Evolutionary conservation across 2,329 filamentous ascomycete genomes (phyloP).

Genomic region (Aspergillus sp.): DNA sequence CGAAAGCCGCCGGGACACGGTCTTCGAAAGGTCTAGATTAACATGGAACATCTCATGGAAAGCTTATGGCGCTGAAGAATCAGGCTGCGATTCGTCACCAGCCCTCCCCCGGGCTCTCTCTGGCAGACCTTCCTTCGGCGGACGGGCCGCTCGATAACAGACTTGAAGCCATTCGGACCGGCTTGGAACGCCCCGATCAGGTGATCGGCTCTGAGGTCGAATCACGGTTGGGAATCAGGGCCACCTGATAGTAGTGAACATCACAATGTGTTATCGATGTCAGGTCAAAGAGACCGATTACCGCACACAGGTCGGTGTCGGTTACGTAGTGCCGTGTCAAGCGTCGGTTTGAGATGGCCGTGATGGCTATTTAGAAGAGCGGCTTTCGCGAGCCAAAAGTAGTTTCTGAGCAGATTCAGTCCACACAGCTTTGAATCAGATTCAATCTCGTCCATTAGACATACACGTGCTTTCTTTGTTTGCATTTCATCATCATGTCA

Average conservation of each 20-base stretch:
- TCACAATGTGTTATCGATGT: neutral
- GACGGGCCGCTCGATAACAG: neutral
- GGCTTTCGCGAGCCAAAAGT: no score
- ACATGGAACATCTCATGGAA: neutral
- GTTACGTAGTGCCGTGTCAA: neutral
- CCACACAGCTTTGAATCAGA: no score
- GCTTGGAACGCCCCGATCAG: neutral
- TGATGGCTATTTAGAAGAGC: neutral
- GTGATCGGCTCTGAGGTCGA: neutral
- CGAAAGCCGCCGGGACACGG: neutral
- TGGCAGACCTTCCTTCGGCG: neutral
- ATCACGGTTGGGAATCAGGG: neutral
- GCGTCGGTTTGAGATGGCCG: neutral
- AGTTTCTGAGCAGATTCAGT: no score
- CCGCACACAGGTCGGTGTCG: neutral
- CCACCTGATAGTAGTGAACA: neutral
- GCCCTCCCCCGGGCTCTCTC: neutral
- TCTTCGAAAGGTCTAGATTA: neutral
- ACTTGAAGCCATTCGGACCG: neutral
- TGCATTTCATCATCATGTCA: conserved; percentile 19
- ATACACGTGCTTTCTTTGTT: neutral
- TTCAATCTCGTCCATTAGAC: no score
- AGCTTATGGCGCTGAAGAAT: neutral
- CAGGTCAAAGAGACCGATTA: neutral
- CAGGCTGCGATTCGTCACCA: neutral